Base-by-base conservation (phyloP, 129 eudicot species). In the Apium graveolens region DNA sequence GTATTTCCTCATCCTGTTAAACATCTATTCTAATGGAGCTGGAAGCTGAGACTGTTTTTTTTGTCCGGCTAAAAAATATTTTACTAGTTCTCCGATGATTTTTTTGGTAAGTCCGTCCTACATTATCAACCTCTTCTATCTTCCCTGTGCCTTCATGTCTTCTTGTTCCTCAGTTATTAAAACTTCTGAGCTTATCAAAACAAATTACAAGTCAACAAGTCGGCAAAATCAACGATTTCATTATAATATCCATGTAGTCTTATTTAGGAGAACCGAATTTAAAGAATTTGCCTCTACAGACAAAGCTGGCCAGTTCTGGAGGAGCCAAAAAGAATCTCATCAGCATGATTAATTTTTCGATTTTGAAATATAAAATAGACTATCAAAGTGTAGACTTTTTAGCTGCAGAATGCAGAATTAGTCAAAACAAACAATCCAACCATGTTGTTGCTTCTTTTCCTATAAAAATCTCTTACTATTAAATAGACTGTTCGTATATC, bases 291-390 rank as follows among this genome's bases (percentile, higher is more conserved):
- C 79, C 84, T 78, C 41, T 79, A 74, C 80, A 77, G 88, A 87
- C 88, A 87, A 87, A 87, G 75, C 76, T 82, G 83, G 88, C 91
- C 88, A 87, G 91, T 84, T 82, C 45, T 43, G 45, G 45, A 43
- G 45, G 85, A 74, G 81, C 78, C 87, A 18, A 32, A 85, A 77
- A 80, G 87, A 78, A 82, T 85, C 74, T 78, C 65, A 82, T 76
- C 78, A 76, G 77, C 70, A 72, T 66, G 29, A 80, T 66, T 79
- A 49, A 48, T 68, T 70, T 86, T 51, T 68, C 55, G 14, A 24
- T 72, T 17, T 65, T 68, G 53, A 76, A 18, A 62, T 57, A 82
- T 82, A 78, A 78, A 45, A 57, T 6, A 43, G 26, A 73, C 79
- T 9, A 65, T 3, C 39, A 66, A 79, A 31, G 77, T 42, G 75